Percentiles rank a stretch among this genome's conserved stretches.
Evolutionary conservation across 768 basidiomycete species (phyloP).

Genomic region (Chalciporus sphaerocephalus): DNA sequence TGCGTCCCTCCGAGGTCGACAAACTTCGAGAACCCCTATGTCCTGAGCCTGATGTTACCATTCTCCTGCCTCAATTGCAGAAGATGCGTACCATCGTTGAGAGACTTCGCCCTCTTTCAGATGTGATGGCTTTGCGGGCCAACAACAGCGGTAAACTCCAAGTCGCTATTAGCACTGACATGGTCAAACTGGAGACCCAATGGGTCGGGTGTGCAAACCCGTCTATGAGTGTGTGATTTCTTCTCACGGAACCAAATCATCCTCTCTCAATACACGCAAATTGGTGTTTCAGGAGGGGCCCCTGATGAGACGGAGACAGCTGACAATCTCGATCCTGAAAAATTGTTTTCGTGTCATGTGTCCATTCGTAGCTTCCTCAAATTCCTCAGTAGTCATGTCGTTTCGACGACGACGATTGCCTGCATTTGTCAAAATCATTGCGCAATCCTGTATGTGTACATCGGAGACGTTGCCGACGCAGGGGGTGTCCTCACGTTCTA

Average conservation of each 20-base stretch:
- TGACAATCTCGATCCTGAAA: conserved; percentile 48
- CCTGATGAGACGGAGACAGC: conserved; percentile 32
- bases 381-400: conserved; percentile 74
- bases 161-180: conserved; percentile 59
- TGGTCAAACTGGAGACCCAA: conserved; percentile 71
- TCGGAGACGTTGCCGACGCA: conserved; percentile 72
- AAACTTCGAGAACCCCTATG: conserved; percentile 76
- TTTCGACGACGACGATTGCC: conserved; percentile 81
- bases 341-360: conserved; percentile 62
- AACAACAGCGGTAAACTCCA: conserved; percentile 57
- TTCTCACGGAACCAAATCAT: background rate
- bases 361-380: conserved; percentile 74
- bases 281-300: conserved; percentile 17
- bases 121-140: conserved; percentile 63
- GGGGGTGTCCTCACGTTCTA: conserved; percentile 88
- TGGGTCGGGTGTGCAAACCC: conserved; percentile 76
- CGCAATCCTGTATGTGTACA: conserved; percentile 84
- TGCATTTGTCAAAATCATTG: conserved; percentile 82
- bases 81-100: conserved; percentile 80
- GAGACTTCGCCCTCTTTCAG: conserved; percentile 64
- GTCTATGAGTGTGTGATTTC: conserved; percentile 37
- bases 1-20: conserved; percentile 69
- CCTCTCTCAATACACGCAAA: conserved; percentile 2
- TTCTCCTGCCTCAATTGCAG: conserved; percentile 68
- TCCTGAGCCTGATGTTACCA: conserved; percentile 82